Conservation (phyloP, 345 rosid genomes). For the Camelina hispida region DNA sequence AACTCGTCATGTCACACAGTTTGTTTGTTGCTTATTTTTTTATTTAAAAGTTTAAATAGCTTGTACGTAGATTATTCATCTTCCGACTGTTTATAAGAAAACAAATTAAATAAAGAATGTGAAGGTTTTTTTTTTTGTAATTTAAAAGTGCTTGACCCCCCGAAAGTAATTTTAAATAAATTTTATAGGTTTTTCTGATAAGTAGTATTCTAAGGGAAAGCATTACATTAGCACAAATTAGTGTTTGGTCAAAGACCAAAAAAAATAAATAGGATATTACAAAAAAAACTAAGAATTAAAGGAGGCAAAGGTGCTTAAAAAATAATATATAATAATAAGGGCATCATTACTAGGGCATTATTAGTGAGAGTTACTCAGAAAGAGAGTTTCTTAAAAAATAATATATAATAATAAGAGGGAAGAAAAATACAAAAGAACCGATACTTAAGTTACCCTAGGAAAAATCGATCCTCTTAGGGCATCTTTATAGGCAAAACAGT, state of each 20-base stretch:
- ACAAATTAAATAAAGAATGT: background rate
- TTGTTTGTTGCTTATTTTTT: background rate
- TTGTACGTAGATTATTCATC: background rate
- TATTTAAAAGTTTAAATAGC: background rate
- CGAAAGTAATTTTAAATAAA: too few species aligned
- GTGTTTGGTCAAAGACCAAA: background rate
- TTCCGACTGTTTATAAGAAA: background rate
- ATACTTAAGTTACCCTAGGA: too few species aligned
- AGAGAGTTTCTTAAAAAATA: too few species aligned
- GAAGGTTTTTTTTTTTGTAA: background rate
- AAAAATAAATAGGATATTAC: background rate
- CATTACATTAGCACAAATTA: background rate
- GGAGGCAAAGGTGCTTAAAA: background rate
- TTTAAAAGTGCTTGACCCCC: background rate
- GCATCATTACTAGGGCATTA: too few species aligned
- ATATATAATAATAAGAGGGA: too few species aligned
- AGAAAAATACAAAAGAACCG: too few species aligned
- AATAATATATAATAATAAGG: too few species aligned
- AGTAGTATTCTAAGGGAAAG: background rate
- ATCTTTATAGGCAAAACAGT: too few species aligned
- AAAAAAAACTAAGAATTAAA: background rate
- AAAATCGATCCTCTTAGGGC: too few species aligned
- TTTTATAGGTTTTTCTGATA: background rate
- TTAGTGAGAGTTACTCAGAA: too few species aligned
- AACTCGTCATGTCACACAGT: conserved; percentile 29